Conservation (phyloP, 176 grass and related monocot genomes). For the Oryza officinalis region DNA sequence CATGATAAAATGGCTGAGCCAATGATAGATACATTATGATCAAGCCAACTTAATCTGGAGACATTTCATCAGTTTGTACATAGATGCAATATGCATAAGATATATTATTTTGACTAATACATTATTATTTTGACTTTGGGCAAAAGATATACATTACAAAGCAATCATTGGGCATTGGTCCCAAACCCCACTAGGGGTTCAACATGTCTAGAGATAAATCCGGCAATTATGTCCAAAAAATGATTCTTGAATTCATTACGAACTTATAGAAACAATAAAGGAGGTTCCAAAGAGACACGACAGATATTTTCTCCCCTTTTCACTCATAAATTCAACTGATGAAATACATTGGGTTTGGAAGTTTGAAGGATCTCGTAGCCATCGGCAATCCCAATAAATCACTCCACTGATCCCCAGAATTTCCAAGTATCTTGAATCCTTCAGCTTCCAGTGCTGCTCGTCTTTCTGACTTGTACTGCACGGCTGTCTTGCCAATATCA, state of each 20-base stretch:
- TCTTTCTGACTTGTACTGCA: conserved; percentile 79
- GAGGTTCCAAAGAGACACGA: neutral
- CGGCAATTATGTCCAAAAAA: conserved; percentile 7
- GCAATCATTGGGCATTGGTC: neutral
- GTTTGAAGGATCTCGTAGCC: conserved; percentile 84
- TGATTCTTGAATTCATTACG: conserved; percentile 1
- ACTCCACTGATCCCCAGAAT: conserved; percentile 91
- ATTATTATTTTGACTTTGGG: neutral
- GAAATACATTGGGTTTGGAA: conserved; percentile 94
- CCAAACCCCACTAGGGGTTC: neutral
- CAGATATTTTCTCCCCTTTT: neutral
- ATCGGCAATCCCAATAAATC: conserved; percentile 75
- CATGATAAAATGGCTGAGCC: neutral
- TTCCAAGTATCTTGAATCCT: conserved; percentile 88
- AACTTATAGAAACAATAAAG: neutral
- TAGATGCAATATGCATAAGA: neutral
- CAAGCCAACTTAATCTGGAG: neutral
- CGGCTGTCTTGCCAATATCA: conserved; percentile 71
- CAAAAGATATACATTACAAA: neutral
- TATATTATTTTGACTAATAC: neutral
- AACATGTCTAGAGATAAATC: neutral
- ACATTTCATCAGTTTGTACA: neutral
- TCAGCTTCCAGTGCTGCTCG: conserved; percentile 67
- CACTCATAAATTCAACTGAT: conserved; percentile 47
- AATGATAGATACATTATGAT: neutral